A percentile compares a stretch with the other conserved stretches of the same genome.
These are phyloP conservation scores for Pleoardoris graminearum DNA, from an alignment of 2,329 filamentous ascomycete genomes.

Conservation along the genomic window DNA sequence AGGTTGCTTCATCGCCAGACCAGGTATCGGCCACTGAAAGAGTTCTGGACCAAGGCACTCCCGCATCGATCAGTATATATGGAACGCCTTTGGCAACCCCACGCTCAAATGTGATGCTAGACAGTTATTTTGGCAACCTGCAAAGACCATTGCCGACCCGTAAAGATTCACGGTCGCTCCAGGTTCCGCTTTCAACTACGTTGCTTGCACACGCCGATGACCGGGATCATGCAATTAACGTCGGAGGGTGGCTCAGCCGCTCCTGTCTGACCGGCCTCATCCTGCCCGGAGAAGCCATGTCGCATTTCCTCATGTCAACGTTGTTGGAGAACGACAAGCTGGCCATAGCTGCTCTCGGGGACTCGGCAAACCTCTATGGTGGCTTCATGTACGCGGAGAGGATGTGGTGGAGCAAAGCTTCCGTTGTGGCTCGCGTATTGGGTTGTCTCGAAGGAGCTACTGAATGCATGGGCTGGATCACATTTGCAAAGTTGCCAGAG, in stretches of 20 bases:
- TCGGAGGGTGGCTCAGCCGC: slow-evolving; percentile 59
- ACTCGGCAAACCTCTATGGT: slow-evolving; percentile 57
- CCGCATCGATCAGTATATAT: slow-evolving; percentile 41
- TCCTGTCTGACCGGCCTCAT: slow-evolving; percentile 60
- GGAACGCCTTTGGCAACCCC: slow-evolving; percentile 46
- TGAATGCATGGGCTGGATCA: slow-evolving; percentile 62
- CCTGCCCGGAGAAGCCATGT: slow-evolving; percentile 57
- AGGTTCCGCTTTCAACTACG: slow-evolving; percentile 34
- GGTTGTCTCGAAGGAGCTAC: slow-evolving; percentile 49
- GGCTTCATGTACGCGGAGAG: slow-evolving; percentile 56
- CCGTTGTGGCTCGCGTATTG: slow-evolving; percentile 58
- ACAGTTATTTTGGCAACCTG: slow-evolving; percentile 43
- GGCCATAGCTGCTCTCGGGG: slow-evolving; percentile 54
- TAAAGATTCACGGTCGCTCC: slow-evolving; percentile 34
- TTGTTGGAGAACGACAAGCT: slow-evolving; percentile 58
- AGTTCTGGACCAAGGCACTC: slow-evolving; percentile 30
- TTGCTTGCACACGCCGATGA: slow-evolving; percentile 19
- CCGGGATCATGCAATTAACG: slow-evolving; percentile 29
- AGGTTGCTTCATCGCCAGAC: slow-evolving; percentile 18
- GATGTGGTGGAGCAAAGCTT: slow-evolving; percentile 62
- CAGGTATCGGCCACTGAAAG: slow-evolving; percentile 24
- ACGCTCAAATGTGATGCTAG: slow-evolving; percentile 29
- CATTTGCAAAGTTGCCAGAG: slow-evolving; percentile 47
- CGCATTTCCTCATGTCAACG: slow-evolving; percentile 59
- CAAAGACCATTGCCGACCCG: slow-evolving; percentile 30